Conservation (phyloP, 257 asterid genomes). For the Phtheirospermum japonicum region DNA sequence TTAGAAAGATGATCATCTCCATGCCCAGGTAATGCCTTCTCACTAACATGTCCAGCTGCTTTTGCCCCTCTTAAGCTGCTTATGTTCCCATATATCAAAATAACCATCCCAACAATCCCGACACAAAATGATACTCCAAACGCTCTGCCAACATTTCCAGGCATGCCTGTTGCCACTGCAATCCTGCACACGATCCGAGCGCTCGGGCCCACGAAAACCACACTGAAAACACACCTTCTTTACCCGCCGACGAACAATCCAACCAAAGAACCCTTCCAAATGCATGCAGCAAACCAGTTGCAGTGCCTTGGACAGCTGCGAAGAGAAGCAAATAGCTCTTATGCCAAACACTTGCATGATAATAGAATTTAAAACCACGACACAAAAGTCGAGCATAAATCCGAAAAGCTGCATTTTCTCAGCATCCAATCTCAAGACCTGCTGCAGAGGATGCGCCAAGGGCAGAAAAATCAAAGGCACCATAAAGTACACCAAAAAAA, state of each 20-base stretch:
- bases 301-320: constrained; percentile 66
- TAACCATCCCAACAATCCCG: constrained; percentile 52
- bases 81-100: constrained; percentile 68
- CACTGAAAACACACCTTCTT: constrained; percentile 94
- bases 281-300: constrained; percentile 67
- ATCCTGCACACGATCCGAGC: too few relatives aligned
- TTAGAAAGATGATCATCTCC: constrained; percentile 33
- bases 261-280: constrained; percentile 74
- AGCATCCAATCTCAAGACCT: too few relatives aligned
- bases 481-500: too few relatives aligned
- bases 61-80: constrained; percentile 69
- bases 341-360: constrained; percentile 46
- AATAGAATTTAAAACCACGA: constrained; percentile 83
- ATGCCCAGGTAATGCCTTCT: constrained; percentile 46
- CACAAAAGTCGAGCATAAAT: too few relatives aligned
- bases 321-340: constrained; percentile 48
- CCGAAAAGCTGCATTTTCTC: too few relatives aligned
- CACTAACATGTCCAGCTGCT: constrained; percentile 67
- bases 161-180: too few relatives aligned
- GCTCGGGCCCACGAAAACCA: too few relatives aligned
- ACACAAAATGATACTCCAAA: constrained; percentile 66
- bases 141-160: constrained; percentile 52
- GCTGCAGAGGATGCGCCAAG: too few relatives aligned
- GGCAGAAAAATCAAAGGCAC: too few relatives aligned
- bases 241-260: constrained; percentile 83